Base-by-base conservation (phyloP, 2,329 filamentous ascomycete species). In the Arthrobotrys sinensis region DNA sequence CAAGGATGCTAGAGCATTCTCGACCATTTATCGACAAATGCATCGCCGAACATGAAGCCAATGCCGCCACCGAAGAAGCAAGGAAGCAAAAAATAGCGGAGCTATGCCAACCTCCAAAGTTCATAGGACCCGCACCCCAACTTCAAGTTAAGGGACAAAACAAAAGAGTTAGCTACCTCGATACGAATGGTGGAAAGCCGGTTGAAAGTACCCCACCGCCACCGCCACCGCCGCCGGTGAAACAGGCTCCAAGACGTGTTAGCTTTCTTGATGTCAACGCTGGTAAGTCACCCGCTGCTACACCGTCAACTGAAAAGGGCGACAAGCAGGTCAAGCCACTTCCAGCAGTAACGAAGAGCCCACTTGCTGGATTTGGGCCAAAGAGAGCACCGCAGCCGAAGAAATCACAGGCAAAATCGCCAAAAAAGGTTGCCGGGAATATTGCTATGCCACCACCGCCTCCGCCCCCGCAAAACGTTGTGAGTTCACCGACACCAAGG, bases 71-170 rank as follows among this genome's bases (percentile, higher is more conserved):
- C 12, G 43, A 50, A 12, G 45, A 55, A 57, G 64, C 46, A 12
- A 32, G 57, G 24, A 76, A 68, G 34, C 28, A 55, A n/a, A 60
- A 46, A 14, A 45, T 53, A 19, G 57, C 62, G 11, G 68, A 64
- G n/a, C 24, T 64, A 11, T 55, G 32, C 10, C 14, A 45, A 14
- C 55, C 68, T 14, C 16, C 34, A 1, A 71, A 64, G 34, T 71
- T 71, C 34, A 71, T 64, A 24, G 68, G 68, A 4, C 68, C 68
- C 3, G 19, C 36, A 36, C 68, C 68, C 1, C 68, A 71, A 21
- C 46, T 53, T 4, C 34, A 64, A 14, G 12, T 64, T 8, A 28
- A 21, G 10, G 68, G 68, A 10, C 19, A 71, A 14, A 63, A 45
- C 7, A 71, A 55, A 52, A 50, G 68, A 52, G 57, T 71, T 10